These are phyloP conservation scores for Lodderomyces orthopsilosis DNA, from an alignment of 1,139 yeast genomes.

Conservation along the genomic window DNA sequence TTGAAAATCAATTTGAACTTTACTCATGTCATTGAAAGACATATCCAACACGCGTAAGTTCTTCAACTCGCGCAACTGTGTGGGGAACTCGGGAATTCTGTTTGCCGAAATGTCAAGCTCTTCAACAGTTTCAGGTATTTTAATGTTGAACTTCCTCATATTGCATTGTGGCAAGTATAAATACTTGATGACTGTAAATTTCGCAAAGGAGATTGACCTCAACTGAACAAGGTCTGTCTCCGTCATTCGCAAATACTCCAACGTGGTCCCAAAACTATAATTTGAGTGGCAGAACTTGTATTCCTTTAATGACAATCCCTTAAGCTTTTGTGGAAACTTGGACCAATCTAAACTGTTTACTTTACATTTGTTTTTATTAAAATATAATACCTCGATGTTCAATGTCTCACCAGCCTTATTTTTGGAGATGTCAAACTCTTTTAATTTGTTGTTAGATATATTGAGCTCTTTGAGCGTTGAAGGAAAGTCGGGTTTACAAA, in stretches of 20 bases:
- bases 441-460: background rate
- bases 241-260: background rate
- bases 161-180: background rate
- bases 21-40: background rate
- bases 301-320: background rate
- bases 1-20: background rate
- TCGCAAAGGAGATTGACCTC: background rate
- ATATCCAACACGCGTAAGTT: conserved; percentile 1
- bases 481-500: background rate
- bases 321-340: background rate
- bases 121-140: background rate
- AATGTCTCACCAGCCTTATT: background rate
- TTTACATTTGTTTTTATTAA: background rate
- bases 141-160: background rate
- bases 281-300: background rate
- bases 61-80: background rate
- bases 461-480: background rate
- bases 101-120: background rate
- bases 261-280: background rate
- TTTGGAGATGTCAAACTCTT: background rate
- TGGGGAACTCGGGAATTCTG: background rate
- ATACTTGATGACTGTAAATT: background rate
- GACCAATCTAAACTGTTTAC: background rate
- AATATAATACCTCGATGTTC: background rate
- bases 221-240: background rate